Percentiles rank a stretch among this genome's conserved stretches.
These are phyloP conservation scores for Linum usitatissimum DNA, from an alignment of 345 rosid species.

Conservation along the genomic window DNA sequence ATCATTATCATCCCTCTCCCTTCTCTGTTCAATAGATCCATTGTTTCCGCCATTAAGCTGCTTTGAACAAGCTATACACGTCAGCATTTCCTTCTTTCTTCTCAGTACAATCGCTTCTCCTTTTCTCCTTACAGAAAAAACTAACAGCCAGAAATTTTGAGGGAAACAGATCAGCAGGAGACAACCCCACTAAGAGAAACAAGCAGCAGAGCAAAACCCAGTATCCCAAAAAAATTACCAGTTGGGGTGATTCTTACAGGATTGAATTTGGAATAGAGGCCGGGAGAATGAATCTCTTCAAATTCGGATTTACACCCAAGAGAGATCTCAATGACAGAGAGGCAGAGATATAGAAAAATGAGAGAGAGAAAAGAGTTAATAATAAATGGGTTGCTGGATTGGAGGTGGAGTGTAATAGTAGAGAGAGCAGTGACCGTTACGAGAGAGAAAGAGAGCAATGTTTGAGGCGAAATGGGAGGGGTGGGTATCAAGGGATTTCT, in stretches of 20 bases:
- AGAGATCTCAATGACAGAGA: background rate
- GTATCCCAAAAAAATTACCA: no score
- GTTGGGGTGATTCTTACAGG: background rate
- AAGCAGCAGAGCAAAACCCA: no score
- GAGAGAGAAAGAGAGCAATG: background rate
- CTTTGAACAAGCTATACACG: constrained; percentile 88
- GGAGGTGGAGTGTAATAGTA: background rate
- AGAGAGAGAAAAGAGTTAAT: background rate
- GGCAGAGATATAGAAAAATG: background rate
- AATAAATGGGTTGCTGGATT: background rate
- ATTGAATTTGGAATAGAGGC: background rate
- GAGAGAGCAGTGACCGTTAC: background rate
- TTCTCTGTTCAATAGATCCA: background rate
- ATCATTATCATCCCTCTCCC: constrained; percentile 45
- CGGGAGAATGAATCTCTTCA: background rate
- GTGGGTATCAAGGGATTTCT: background rate
- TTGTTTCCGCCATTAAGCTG: constrained; percentile 27
- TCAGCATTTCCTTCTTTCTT: constrained; percentile 48
- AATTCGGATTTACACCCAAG: background rate
- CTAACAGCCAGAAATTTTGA: background rate
- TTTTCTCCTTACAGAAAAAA: no score
- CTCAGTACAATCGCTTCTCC: background rate
- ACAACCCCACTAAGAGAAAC: background rate
- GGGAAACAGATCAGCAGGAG: background rate
- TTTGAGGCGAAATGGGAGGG: background rate